Evolutionary conservation across 1,284 basidiomycete genomes (phyloP), one percentile per base, ranked within the genome.

Genomic region (Trichosporon coremiiforme): DNA sequence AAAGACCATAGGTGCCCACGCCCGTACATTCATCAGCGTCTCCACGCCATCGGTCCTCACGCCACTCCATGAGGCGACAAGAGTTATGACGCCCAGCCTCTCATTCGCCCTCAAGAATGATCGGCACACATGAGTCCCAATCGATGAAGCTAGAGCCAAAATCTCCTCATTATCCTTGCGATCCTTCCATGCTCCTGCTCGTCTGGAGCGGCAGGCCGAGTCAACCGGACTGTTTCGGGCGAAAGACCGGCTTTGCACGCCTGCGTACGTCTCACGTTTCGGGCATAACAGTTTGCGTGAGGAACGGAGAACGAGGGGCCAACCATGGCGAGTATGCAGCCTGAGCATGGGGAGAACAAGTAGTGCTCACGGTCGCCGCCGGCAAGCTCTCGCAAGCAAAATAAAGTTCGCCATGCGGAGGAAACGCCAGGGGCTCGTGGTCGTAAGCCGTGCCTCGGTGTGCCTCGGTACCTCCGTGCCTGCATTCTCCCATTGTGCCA

Each of bases 341-440:
- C 25, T 25, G 25, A 25, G 25, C 25, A 25, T 25, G 25, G 25
- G 25, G 25, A 25, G 25, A 25, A 25, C 25, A 25, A 25, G 25
- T 25, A 25, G 25, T 25, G 25, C 25, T 25, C 25, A 25, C 25
- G 25, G 2, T 25, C 25, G 25, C 25, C 25, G 25, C 25, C 25
- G 25, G 25, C 25, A 25, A 25, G 50, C 50, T 53, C 50, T 53
- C 50, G 50, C 50, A 53, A 53, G 50, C 50, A 53, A 53, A 53
- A 53, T 53, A 53, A 53, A 53, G 50, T 53, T 53, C 50, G 22
- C n/a, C 50, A 53, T 38, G 50, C 50, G 50, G 50, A 53, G 8
- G 50, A 53, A 53, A 53, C 50, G 10, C 50, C n/a, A 53, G 50
- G 50, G 50, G 50, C 15, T 22, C 5, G 20, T 13, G 50, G 50